Percentiles rank a stretch among this genome's conserved stretches.
Evolutionary conservation across 2,329 filamentous ascomycete genomes (phyloP).

Genomic region (Fusarium papillatum): DNA sequence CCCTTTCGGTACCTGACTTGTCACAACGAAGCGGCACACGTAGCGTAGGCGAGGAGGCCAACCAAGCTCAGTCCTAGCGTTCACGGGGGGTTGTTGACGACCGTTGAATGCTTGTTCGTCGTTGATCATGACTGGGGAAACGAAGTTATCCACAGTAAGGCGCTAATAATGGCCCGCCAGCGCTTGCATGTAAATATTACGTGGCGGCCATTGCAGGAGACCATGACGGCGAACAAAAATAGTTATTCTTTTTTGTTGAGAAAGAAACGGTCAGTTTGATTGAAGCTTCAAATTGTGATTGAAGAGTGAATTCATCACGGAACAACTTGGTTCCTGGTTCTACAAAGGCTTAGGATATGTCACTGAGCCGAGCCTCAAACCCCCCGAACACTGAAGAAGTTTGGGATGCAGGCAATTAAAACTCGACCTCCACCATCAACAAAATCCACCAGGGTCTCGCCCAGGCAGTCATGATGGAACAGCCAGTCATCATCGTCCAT

Average conservation of each 20-base stretch:
- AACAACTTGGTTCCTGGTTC: background rate
- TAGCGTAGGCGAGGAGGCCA: background rate
- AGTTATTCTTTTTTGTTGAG: background rate
- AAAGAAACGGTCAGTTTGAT: background rate
- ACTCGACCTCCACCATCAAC: slow-evolving; percentile 19
- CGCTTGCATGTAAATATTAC: background rate
- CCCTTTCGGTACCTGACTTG: background rate
- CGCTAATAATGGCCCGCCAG: background rate
- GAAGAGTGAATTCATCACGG: background rate
- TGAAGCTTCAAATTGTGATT: background rate
- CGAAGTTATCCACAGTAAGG: slow-evolving; percentile 15
- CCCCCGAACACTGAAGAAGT: slow-evolving; percentile 17
- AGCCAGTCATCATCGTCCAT: slow-evolving; percentile 21
- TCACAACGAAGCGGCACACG: background rate
- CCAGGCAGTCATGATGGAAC: background rate
- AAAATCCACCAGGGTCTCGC: background rate
- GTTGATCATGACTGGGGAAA: slow-evolving; percentile 12
- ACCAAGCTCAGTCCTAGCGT: slow-evolving; percentile 14
- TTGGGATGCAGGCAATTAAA: slow-evolving; percentile 31
- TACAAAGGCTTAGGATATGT: background rate
- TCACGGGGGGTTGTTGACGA: background rate
- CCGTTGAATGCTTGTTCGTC: slow-evolving; percentile 18
- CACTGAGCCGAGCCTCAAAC: background rate
- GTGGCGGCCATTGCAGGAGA: background rate
- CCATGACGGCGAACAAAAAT: background rate